A percentile compares a stretch with the other conserved stretches of the same genome.
Conservation (phyloP, 1,284 basidiomycete species). For the Rhodotorula sp. region DNA sequence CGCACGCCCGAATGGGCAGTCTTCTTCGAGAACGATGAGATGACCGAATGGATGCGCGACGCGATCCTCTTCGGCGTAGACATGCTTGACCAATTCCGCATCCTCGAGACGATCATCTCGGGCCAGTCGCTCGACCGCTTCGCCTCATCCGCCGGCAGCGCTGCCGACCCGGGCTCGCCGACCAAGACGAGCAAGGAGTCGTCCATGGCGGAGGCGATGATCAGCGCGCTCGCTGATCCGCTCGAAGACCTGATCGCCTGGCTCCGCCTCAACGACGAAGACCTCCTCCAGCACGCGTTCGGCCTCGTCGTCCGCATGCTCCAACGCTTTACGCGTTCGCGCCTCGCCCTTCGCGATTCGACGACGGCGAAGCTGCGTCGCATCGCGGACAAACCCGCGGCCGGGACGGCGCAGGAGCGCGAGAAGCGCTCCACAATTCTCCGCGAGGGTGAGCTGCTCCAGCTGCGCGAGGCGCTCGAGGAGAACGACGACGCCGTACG, state of each 20-base stretch:
- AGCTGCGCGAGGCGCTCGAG: constrained; percentile 70
- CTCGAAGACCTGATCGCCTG: constrained; percentile 74
- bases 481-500: constrained; percentile 19
- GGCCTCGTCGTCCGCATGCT: constrained; percentile 43
- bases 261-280: constrained; percentile 78
- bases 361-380: constrained; percentile 30
- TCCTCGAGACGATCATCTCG: constrained; percentile 70
- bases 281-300: constrained; percentile 43
- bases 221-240: constrained; percentile 73
- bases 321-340: constrained; percentile 42
- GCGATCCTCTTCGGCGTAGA: constrained; percentile 87
- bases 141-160: background rate
- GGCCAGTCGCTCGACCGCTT: constrained; percentile 51
- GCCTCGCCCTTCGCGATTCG: constrained; percentile 28
- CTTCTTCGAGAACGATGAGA: constrained; percentile 74
- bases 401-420: constrained; percentile 3
- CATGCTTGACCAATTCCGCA: constrained; percentile 71
- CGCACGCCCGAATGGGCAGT: constrained; percentile 77
- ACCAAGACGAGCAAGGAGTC: constrained; percentile 45
- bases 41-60: constrained; percentile 96
- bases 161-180: constrained; percentile 44
- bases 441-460: constrained; percentile 69
- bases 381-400: constrained; percentile 28
- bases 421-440: constrained; percentile 36
- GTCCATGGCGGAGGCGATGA: constrained; percentile 67